phyloP scores from a whole-genome alignment of 192 early-diverging fungal species.

The Physocladia obscura region DNA sequence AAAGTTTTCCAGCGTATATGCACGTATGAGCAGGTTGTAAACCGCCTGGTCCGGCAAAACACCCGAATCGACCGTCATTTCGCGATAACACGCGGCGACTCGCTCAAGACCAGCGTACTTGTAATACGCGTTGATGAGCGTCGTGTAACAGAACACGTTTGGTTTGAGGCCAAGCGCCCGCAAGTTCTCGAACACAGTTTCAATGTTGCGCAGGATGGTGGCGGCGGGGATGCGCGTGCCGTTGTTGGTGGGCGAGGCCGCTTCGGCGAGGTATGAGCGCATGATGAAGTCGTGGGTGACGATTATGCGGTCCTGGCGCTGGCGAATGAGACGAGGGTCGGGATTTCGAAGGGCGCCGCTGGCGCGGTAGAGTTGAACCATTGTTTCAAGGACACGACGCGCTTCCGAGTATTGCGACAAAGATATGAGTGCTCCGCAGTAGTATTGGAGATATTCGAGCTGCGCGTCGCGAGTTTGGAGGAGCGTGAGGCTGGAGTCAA shows the following conservation, averaged over 20 bases:
- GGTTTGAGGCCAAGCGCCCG: conserved; percentile 8
- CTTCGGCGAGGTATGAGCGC: background rate
- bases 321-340: background rate
- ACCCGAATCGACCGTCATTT: conserved; percentile 11
- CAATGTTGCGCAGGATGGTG: background rate
- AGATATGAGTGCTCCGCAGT: background rate
- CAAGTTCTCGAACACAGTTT: background rate
- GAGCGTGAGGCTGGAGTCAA: background rate
- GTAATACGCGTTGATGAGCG: conserved; percentile 18
- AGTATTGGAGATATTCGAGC: conserved; percentile 20
- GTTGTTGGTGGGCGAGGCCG: background rate
- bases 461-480: background rate
- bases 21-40: conserved; percentile 32
- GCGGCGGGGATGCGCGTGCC: background rate
- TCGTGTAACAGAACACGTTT: conserved; percentile 21
- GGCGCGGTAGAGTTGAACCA: background rate
- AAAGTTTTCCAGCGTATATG: conserved; percentile 24
- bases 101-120: conserved; percentile 16
- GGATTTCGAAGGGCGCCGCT: background rate
- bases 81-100: background rate
- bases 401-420: background rate
- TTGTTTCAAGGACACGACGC: background rate
- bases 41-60: conserved; percentile 27
- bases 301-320: conserved; percentile 7
- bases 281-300: conserved; percentile 14